Evolutionary conservation across 1,139 yeast species (phyloP).

Genomic region (Yamadazyma jaroonii): DNA sequence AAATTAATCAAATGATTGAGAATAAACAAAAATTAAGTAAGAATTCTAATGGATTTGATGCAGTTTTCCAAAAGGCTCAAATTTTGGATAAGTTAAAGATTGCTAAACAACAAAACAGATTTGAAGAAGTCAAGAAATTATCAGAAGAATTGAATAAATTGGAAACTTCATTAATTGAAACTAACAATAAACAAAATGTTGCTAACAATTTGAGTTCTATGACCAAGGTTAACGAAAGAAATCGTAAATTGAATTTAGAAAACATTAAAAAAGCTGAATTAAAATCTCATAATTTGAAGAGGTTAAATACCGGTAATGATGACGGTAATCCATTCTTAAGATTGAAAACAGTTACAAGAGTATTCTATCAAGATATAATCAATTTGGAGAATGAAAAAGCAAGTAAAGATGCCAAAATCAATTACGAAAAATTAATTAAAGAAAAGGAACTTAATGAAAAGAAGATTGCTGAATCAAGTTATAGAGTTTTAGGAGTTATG

Average conservation of each 20-base stretch:
- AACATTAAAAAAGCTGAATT: slow-evolving; percentile 80
- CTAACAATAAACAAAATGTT: slow-evolving; percentile 19
- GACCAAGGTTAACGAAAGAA: slow-evolving; percentile 73
- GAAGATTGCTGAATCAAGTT: slow-evolving; percentile 40
- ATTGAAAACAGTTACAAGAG: slow-evolving; percentile 79
- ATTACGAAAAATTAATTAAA: slow-evolving; percentile 32
- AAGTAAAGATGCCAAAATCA: slow-evolving; percentile 35
- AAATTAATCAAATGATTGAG: slow-evolving; percentile 76
- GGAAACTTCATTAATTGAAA: slow-evolving; percentile 28
- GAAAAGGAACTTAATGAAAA: slow-evolving; percentile 39
- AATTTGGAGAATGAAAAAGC: slow-evolving; percentile 47
- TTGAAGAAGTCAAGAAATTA: slow-evolving; percentile 48
- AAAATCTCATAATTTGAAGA: slow-evolving; percentile 55
- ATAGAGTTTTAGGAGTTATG: slow-evolving; percentile 44
- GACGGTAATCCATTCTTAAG: slow-evolving; percentile 87
- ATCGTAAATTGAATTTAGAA: slow-evolving; percentile 75
- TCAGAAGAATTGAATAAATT: slow-evolving; percentile 37
- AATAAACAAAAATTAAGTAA: slow-evolving; percentile 54
- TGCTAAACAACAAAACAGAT: slow-evolving; percentile 66
- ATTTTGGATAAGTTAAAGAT: slow-evolving; percentile 73
- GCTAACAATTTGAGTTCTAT: slow-evolving; percentile 34
- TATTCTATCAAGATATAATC: slow-evolving; percentile 61
- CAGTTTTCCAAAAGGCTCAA: slow-evolving; percentile 73
- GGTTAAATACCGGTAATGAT: slow-evolving; percentile 44
- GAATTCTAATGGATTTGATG: slow-evolving; percentile 59